phyloP scores from a whole-genome alignment of 164 flowering plant genomes.

The Amborella trichopoda region DNA sequence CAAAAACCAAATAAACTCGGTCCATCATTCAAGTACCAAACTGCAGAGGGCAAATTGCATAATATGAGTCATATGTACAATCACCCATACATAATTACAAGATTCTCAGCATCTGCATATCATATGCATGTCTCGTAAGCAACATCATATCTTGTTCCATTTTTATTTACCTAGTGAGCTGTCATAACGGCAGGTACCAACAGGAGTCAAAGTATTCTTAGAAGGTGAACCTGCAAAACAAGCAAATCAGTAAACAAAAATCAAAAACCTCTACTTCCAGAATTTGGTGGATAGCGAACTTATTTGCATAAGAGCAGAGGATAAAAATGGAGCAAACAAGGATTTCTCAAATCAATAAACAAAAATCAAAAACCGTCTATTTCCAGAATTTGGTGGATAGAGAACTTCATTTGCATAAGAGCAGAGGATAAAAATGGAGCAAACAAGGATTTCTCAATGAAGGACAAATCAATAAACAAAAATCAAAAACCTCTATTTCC shows the following conservation, averaged over 20 bases:
- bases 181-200: constrained; percentile 75
- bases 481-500: background rate
- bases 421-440: background rate
- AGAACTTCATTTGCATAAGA: background rate
- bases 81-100: too few relatives aligned
- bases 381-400: background rate
- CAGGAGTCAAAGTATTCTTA: constrained; percentile 48
- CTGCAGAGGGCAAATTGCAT: background rate
- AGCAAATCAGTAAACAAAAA: background rate
- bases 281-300: background rate
- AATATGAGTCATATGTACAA: too few relatives aligned
- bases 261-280: background rate
- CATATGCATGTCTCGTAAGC: background rate
- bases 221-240: constrained; percentile 49
- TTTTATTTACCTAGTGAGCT: constrained; percentile 52
- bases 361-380: background rate
- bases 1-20: background rate
- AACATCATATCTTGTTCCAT: background rate
- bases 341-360: background rate
- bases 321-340: background rate
- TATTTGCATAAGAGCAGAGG: background rate
- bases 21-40: background rate
- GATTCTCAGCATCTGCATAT: background rate
- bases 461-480: background rate
- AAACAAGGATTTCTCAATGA: constrained; percentile 27